Conservation (phyloP, 1,284 basidiomycete genomes). For the Pseudozyma hubeiensis region DNA sequence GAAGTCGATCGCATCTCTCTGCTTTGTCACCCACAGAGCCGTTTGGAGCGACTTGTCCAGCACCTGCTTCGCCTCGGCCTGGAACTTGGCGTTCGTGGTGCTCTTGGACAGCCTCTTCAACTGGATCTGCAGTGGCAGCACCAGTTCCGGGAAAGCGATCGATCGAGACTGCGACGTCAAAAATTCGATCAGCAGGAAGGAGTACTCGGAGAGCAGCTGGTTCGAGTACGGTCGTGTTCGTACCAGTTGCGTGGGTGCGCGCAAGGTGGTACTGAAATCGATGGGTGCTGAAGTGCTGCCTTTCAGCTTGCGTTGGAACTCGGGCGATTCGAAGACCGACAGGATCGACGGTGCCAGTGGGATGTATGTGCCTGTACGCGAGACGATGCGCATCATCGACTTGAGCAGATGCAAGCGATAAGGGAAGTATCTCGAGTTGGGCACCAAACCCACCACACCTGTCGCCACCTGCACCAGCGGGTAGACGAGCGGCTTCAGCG, state of each 20-base stretch:
- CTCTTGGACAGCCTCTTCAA: slow-evolving; percentile 60
- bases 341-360: slow-evolving; percentile 87
- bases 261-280: slow-evolving; percentile 87
- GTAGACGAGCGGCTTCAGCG: slow-evolving; percentile 88
- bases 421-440: slow-evolving; percentile 82
- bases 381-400: slow-evolving; percentile 78
- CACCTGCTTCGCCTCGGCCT: slow-evolving; percentile 49
- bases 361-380: slow-evolving; percentile 86
- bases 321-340: slow-evolving; percentile 83
- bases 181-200: slow-evolving; percentile 82
- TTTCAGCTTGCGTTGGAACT: slow-evolving; percentile 82
- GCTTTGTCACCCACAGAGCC: slow-evolving; percentile 55
- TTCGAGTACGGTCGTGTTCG: slow-evolving; percentile 89
- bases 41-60: slow-evolving; percentile 64
- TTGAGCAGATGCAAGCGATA: slow-evolving; percentile 81
- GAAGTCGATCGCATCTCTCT: slow-evolving; percentile 60
- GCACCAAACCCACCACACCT: slow-evolving; percentile 91
- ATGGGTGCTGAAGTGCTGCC: slow-evolving; percentile 88
- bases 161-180: slow-evolving; percentile 72
- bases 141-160: slow-evolving; percentile 90
- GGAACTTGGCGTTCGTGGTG: slow-evolving; percentile 55
- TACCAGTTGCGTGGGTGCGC: slow-evolving; percentile 87
- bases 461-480: slow-evolving; percentile 93
- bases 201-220: slow-evolving; percentile 82
- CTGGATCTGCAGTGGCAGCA: slow-evolving; percentile 81